Base-by-base conservation (phyloP, 2,329 filamentous ascomycete species). In the Xylariaceae sp. region DNA sequence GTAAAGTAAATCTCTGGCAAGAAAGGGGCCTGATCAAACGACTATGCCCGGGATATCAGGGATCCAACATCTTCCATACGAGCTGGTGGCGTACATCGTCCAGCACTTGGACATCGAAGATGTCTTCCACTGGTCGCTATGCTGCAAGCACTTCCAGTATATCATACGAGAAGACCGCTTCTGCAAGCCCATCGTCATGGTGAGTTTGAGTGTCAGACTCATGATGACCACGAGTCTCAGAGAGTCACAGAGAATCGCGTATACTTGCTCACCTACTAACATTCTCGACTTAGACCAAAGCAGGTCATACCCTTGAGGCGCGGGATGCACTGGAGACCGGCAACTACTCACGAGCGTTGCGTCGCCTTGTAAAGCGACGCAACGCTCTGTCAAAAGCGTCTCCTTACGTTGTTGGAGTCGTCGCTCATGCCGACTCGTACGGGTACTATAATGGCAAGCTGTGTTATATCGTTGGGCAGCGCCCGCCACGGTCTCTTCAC, bases 401-500 rank as follows among this genome's bases (percentile, higher is more conserved):
- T 37, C 89, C 89, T 0, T 90, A 84, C 68, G 78, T 82, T 0
- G 80, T 82, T 13, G 80, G 80, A 2, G 75, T 86, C 0, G 68
- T 90, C 37, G 87, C 81, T 2, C 75, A 83, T 55, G 86, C 81
- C 2, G 80, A 84, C 23, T 76, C 78, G 2, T 90, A 87, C 71
- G 71, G 85, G 1, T 90, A 88, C 69, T 75, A 77, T 15, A 78
- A 84, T 59, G 87, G 88, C 4, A 77, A 83, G 9, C 73, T 92
- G 13, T 89, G 87, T 65, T 88, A 90, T 68, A 79, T 82, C 9
- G 69, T 78, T 47, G 77, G 79, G 54, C 73, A 75, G 51, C 74
- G 72, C 44, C 64, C 48, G 60, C 67, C 42, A 55, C 70, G 61
- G 9, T 67, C 70, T 53, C 76, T 92, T 30, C 81, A 82, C 2